Conservation (phyloP, 345 rosid genomes). For the Brassica nigra region DNA sequence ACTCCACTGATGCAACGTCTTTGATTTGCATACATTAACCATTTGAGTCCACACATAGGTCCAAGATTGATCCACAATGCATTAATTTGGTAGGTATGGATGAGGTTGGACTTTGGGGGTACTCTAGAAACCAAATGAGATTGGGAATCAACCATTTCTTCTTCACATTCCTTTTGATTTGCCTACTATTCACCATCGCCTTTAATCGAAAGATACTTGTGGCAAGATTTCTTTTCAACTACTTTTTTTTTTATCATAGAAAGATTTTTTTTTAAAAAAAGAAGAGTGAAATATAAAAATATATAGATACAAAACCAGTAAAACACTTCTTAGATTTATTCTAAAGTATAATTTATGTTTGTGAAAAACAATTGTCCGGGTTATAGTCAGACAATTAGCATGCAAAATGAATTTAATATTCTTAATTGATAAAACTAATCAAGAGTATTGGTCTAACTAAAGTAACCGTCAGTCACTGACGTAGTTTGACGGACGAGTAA, state of each 20-base stretch:
- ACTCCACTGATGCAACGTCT: neutral
- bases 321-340: neutral
- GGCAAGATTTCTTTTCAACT: neutral
- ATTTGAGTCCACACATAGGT: neutral
- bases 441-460: neutral
- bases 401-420: constrained; percentile 2
- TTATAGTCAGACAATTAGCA: constrained; percentile 6
- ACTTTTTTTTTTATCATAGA: neutral
- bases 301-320: neutral
- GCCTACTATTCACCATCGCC: neutral
- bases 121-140: neutral
- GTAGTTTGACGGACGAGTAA: neutral
- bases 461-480: neutral
- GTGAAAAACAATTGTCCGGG: neutral
- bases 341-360: neutral
- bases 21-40: neutral
- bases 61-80: neutral
- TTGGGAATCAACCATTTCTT: neutral
- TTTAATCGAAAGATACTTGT: neutral
- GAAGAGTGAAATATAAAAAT: neutral
- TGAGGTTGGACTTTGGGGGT: too few relatives aligned
- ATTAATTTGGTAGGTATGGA: neutral
- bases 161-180: neutral
- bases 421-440: neutral
- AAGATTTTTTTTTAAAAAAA: too few relatives aligned